Conservation (phyloP, 345 rosid genomes). For the Eutrema japonicum region DNA sequence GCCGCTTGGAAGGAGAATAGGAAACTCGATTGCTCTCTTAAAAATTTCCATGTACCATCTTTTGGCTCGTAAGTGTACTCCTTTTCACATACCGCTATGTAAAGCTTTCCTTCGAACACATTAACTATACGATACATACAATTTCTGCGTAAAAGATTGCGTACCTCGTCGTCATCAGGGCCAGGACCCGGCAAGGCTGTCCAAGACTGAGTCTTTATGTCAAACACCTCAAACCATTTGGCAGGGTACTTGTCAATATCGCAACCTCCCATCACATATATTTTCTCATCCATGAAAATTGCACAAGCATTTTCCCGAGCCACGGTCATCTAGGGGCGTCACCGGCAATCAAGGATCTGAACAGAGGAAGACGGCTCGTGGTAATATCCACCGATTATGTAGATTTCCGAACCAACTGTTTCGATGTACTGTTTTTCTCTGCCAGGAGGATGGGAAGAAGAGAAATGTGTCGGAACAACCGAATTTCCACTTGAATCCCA, state of each 20-base stretch:
- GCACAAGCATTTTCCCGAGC: not conserved
- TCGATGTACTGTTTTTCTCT: constrained; percentile 35
- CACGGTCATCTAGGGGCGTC: not conserved
- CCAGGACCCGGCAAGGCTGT: not conserved
- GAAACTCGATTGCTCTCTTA: not conserved
- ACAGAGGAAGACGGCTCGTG: not conserved
- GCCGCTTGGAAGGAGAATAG: rapidly evolving
- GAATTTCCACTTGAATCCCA: constrained; percentile 16
- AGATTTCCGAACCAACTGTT: constrained; percentile 52
- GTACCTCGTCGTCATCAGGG: not conserved
- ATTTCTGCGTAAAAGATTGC: not conserved
- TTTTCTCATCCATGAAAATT: not conserved
- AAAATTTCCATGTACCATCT: not conserved
- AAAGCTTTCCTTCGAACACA: not conserved
- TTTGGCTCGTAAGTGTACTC: not conserved
- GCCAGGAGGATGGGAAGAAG: not conserved
- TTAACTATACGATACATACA: not conserved
- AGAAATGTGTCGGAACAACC: constrained; percentile 27
- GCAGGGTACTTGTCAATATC: not conserved
- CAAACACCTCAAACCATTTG: not conserved
- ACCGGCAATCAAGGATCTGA: constrained; percentile 5
- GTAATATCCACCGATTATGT: not conserved
- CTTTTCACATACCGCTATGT: not conserved
- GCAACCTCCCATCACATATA: not conserved
- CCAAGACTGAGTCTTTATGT: constrained; percentile 11